Evolutionary conservation across 2,329 filamentous ascomycete species (phyloP), one percentile per base, ranked within the genome.

Genomic region (Chaetomium globosum): DNA sequence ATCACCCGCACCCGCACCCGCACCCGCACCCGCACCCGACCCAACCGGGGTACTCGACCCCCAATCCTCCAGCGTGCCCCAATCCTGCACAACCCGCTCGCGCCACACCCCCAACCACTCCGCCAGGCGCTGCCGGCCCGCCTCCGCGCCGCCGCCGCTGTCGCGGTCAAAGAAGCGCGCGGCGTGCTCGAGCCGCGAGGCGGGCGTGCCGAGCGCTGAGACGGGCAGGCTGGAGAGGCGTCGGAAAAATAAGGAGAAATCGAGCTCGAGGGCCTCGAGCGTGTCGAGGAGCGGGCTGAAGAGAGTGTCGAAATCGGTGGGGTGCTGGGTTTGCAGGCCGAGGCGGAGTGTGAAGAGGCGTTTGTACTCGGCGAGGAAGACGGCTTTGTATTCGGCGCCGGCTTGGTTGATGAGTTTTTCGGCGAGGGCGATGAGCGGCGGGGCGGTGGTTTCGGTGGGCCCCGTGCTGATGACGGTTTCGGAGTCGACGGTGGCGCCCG

Each of bases 211-310:
- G 7, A 97, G 74, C 4, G 91, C 85, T 0, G 77, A 77, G 1
- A 92, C 67, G 36, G 79, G 84, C 21, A 97, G 73, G 23, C 79
- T 77, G 60, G 89, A 89, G 0, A 99, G 81, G 9, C 89, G 85
- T 48, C 96, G 86, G 83, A 98, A 98, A 75, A 96, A 95, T 73
- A 96, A 91, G 74, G 96, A 92, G 77, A 97, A 99, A 75, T 99
- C 95, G 2, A 99, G 80, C 74, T 96, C 91, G 21, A 93, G 80
- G 1, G 85, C 85, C 75, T 97, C 90, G 77, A 99, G 82, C 0
- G 86, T 88, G 74, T 97, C 92, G 0, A 99, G 83, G 12, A 92
- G 78, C 63, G 92, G 87, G n/a, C 89, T 93, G 75, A 94, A 95
- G 2, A 98, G 78, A 0, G 84, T 79, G 26, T 96, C 85, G 71